phyloP scores from a whole-genome alignment of 2,329 filamentous ascomycete species.

The Leptographium procerum region DNA sequence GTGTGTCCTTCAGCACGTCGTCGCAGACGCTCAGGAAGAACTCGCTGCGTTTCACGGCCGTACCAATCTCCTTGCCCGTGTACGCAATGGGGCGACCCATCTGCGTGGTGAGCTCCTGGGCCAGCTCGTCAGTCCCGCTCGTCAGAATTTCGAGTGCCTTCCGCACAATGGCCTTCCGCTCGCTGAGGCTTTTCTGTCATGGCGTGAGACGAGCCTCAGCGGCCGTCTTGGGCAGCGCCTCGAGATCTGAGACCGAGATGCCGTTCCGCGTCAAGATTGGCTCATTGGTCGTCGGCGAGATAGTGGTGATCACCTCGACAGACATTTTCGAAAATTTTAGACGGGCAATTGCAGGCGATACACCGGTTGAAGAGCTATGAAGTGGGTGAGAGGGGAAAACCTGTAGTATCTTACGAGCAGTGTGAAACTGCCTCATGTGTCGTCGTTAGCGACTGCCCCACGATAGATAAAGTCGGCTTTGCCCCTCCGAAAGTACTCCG shows the following conservation, averaged over 20 bases:
- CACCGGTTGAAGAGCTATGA: neutral
- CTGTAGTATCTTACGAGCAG: neutral
- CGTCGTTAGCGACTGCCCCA: neutral
- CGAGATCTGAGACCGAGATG: constrained; percentile 57
- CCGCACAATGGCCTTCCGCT: constrained; percentile 70
- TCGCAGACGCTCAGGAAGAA: constrained; percentile 77
- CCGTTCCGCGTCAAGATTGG: constrained; percentile 70
- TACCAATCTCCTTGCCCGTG: constrained; percentile 70
- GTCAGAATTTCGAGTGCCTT: constrained; percentile 63
- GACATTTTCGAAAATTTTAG: constrained; percentile 36
- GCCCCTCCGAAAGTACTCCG: neutral
- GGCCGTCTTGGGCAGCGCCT: constrained; percentile 59
- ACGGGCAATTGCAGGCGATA: neutral
- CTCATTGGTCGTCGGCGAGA: constrained; percentile 84
- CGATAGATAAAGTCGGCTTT: neutral
- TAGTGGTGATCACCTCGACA: constrained; percentile 58
- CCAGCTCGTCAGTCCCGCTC: constrained; percentile 67
- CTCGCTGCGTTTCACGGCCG: constrained; percentile 73
- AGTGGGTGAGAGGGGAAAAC: neutral
- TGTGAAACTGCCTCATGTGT: neutral
- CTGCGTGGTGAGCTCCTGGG: constrained; percentile 77
- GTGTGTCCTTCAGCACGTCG: constrained; percentile 66
- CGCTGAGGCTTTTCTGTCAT: constrained; percentile 63
- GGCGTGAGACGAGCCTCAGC: constrained; percentile 64
- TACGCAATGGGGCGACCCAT: constrained; percentile 92